A percentile compares a stretch with the other conserved stretches of the same genome.
These are phyloP conservation scores for Leccinellum albellum DNA, from an alignment of 768 basidiomycete genomes.

Conservation along the genomic window DNA sequence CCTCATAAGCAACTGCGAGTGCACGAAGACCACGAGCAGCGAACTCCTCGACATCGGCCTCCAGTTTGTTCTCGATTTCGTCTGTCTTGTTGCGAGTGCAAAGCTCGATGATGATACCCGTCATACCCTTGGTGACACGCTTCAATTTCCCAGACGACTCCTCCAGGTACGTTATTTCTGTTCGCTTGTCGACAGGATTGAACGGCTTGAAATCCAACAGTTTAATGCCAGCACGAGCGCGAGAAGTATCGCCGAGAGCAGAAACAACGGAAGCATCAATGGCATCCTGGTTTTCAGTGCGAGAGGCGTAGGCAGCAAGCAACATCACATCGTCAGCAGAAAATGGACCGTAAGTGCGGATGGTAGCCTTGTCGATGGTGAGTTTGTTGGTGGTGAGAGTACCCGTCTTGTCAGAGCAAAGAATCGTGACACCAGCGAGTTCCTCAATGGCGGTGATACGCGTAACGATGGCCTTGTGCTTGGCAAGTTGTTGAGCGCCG, in stretches of 20 bases:
- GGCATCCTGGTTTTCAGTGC: conserved; percentile 98
- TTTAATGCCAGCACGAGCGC: conserved; percentile 89
- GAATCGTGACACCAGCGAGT: conserved; percentile 95
- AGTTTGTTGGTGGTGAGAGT: conserved; percentile 99
- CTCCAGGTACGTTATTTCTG: conserved; percentile 96
- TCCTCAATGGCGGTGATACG: conserved; percentile 99
- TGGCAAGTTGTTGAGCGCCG: conserved; percentile 97
- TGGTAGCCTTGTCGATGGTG: conserved; percentile 90
- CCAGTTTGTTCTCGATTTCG: conserved; percentile 85
- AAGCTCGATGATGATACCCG: conserved; percentile 95
- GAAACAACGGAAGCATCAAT: conserved; percentile 86
- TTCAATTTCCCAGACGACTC: conserved; percentile 93
- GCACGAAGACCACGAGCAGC: conserved; percentile 93
- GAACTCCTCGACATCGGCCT: conserved; percentile 94
- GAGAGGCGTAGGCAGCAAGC: conserved; percentile 92
- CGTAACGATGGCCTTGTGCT: conserved; percentile 99
- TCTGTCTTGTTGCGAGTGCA: conserved; percentile 97
- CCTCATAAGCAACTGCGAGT: conserved; percentile 93
- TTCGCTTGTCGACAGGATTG: conserved; percentile 99
- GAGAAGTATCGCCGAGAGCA: conserved; percentile 65
- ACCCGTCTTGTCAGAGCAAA: conserved; percentile 99
- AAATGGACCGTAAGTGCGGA: conserved; percentile 88
- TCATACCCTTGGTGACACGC: conserved; percentile 99
- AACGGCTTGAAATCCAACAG: conserved; percentile 99
- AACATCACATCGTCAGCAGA: conserved; percentile 88